These are phyloP conservation scores for Porphyrellus sp. DNA, from an alignment of 1,284 basidiomycete genomes.

Conservation along the genomic window DNA sequence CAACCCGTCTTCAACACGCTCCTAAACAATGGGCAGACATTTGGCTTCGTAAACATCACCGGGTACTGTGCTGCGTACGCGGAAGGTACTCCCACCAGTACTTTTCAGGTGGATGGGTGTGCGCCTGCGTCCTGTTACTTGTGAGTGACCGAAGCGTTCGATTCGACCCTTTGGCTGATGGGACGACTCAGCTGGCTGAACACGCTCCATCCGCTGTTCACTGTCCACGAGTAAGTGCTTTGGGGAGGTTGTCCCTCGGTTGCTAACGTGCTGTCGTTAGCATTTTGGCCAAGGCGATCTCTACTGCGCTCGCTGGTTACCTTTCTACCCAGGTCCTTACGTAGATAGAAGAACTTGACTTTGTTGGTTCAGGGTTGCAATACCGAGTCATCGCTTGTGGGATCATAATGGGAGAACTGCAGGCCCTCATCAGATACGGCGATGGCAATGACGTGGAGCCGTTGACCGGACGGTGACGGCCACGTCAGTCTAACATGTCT, in stretches of 20 bases:
- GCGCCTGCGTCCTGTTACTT: conserved; percentile 64
- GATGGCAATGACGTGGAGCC: no score
- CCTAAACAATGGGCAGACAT: conserved; percentile 47
- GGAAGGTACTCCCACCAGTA: conserved; percentile 50
- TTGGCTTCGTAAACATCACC: conserved; percentile 57
- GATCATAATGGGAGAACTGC: no score
- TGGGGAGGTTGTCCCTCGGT: neutral
- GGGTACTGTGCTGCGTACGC: conserved; percentile 59
- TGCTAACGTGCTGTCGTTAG: conserved; percentile 27
- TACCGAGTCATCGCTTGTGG: no score
- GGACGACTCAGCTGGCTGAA: conserved; percentile 48
- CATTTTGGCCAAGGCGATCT: conserved; percentile 45
- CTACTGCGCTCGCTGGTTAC: conserved; percentile 39
- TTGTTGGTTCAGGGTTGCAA: neutral
- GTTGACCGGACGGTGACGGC: no score
- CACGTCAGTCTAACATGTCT: no score
- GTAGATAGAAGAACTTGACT: conserved; percentile 7
- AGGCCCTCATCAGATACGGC: no score
- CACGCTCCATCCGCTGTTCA: conserved; percentile 52
- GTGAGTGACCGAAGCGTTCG: conserved; percentile 37
- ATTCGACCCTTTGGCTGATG: neutral
- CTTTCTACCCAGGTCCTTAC: conserved; percentile 5
- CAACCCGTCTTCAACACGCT: conserved; percentile 56
- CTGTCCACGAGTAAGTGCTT: conserved; percentile 48
- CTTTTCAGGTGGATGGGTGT: conserved; percentile 53